Conservation (phyloP, 805 yeast species). For the Candida maltosa region DNA sequence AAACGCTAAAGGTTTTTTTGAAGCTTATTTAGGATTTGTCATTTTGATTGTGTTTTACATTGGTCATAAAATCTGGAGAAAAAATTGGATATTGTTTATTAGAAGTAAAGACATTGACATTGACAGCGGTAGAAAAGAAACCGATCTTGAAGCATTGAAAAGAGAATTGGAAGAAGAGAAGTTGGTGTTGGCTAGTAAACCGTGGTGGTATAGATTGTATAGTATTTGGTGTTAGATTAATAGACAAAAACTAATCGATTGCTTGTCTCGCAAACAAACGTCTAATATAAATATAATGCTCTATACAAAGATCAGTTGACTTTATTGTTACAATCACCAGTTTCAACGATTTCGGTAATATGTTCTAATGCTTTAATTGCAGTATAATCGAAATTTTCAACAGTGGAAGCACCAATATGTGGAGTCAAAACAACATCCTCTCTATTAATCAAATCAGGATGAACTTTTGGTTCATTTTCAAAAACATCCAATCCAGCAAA, state of each 20-base stretch:
- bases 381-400: constrained; percentile 51
- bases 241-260: background rate
- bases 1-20: constrained; percentile 32
- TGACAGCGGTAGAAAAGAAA: constrained; percentile 42
- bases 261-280: background rate
- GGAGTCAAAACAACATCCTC: constrained; percentile 67
- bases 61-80: constrained; percentile 38
- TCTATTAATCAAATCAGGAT: constrained; percentile 47
- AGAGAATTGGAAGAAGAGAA: constrained; percentile 32
- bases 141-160: constrained; percentile 36
- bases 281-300: background rate
- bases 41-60: constrained; percentile 34
- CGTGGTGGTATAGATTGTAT: constrained; percentile 31
- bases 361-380: constrained; percentile 54
- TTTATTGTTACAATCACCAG: constrained; percentile 33
- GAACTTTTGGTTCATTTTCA: constrained; percentile 58
- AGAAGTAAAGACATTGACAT: constrained; percentile 36
- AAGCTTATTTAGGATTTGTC: constrained; percentile 34
- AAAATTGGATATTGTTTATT: constrained; percentile 34
- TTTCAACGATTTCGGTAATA: constrained; percentile 43
- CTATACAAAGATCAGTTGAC: constrained; percentile 24
- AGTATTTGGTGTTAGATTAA: constrained; percentile 35
- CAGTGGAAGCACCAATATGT: constrained; percentile 68
- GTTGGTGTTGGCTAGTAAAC: constrained; percentile 27
- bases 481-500: constrained; percentile 76